A percentile compares a stretch with the other conserved stretches of the same genome.
Evolutionary conservation across 306 rosid genomes (phyloP).

Genomic region (Vachellia pachyceras): DNA sequence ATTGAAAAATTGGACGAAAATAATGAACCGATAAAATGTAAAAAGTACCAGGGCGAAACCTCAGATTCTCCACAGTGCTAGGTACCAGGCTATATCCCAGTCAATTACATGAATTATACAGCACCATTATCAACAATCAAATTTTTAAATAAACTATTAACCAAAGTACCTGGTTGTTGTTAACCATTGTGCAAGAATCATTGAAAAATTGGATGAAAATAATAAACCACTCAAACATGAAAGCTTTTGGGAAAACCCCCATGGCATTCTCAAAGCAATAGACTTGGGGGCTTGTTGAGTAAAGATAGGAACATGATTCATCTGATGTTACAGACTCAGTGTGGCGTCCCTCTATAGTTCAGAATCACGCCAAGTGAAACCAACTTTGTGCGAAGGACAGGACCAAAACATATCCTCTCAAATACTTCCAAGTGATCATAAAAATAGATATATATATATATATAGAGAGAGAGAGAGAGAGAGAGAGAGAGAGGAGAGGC

Average conservation of each 20-base stretch:
- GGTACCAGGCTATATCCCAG: no score
- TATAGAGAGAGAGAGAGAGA: no score
- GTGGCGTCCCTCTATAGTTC: not conserved
- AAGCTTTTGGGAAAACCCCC: no score
- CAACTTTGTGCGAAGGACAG: not conserved
- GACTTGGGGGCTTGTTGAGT: not conserved
- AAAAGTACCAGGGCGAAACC: no score
- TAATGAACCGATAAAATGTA: no score
- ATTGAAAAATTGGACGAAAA: not conserved
- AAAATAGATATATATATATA: not conserved
- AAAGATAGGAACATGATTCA: not conserved
- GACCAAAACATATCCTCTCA: not conserved
- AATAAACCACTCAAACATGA: no score
- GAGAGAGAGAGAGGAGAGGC: no score
- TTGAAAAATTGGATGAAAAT: not conserved
- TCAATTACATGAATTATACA: no score
- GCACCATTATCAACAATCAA: no score
- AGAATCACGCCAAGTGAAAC: not conserved
- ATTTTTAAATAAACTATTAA: no score
- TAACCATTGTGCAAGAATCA: not conserved
- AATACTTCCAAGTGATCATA: not conserved
- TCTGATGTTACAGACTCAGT: constrained; percentile 29
- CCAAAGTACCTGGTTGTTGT: no score
- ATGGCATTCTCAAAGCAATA: not conserved
- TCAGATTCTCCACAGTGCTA: no score